Conservation (phyloP, 352 stramenopile genomes). For the Phytophthora uliginosa region DNA sequence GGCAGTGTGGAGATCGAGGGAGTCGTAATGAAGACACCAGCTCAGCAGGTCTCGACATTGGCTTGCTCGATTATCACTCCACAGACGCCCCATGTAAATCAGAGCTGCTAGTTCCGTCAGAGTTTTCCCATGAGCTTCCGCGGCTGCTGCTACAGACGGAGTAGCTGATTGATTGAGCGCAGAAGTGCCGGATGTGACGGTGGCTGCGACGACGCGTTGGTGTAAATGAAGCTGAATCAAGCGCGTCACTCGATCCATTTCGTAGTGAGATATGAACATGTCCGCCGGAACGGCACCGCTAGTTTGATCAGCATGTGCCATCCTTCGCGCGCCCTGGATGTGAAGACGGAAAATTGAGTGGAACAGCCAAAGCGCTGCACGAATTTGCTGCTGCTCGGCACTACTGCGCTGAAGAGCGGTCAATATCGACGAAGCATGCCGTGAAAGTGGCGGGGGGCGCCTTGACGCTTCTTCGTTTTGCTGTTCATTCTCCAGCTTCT, state of each 20-base stretch:
- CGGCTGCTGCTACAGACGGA: constrained; percentile 16
- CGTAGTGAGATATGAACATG: constrained; percentile 53
- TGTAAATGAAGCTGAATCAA: constrained; percentile 44
- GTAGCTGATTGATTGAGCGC: constrained; percentile 15
- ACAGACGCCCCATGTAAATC: constrained; percentile 47
- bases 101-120: constrained; percentile 40
- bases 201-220: constrained; percentile 38
- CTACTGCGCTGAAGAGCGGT: constrained; percentile 24
- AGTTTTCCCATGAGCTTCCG: constrained; percentile 25
- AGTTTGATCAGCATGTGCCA: not conserved
- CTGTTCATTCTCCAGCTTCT: constrained; percentile 19
- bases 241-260: constrained; percentile 41
- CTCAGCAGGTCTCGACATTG: constrained; percentile 50
- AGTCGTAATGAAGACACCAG: constrained; percentile 44
- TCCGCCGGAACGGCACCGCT: constrained; percentile 33
- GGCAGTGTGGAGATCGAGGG: constrained; percentile 21
- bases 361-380: constrained; percentile 56
- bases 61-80: constrained; percentile 14
- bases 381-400: constrained; percentile 22
- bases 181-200: constrained; percentile 15
- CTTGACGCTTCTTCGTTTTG: constrained; percentile 6
- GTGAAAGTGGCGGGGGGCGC: constrained; percentile 25
- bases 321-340: constrained; percentile 5
- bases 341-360: constrained; percentile 58
- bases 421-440: constrained; percentile 33